Base-by-base conservation (phyloP, 2,329 filamentous ascomycete genomes). In the Cytospora paraplurivora region DNA sequence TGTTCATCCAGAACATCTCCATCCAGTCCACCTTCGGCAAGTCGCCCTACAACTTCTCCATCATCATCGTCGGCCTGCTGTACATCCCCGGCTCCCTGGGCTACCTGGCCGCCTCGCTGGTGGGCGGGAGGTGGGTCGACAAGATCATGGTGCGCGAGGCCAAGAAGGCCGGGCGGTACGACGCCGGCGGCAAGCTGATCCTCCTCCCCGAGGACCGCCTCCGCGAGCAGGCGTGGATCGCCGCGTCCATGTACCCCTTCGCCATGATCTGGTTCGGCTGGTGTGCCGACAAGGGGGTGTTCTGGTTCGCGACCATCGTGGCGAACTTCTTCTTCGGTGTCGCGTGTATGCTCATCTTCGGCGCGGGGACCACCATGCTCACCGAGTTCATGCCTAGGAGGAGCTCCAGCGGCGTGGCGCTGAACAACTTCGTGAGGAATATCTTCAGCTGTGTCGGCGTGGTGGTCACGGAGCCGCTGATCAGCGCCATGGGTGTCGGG, bases 401-500 rank as follows among this genome's bases (percentile, higher is more conserved):
- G 67, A 88, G 88, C 56, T 90, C 87, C 4, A 85, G 85, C 12
- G 91, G 90, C 1, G 89, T 94, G 3, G 92, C 91, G 0, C 79
- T 93, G 51, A 93, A 94, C 75, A 94, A 94, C 72, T 91, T 94
- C 70, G 81, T 91, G 58, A 80, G 91, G 55, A 95, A 94, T 69
- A 91, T 93, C 47, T 88, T 93, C 69, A 87, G 85, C 56, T 93
- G 89, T 66, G 81, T 91, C 1, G 91, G 89, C 11, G 83, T 84
- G 51, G 75, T 93, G 37, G 84, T 93, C 19, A 85, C 88, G 0
- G 83, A 88, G 66, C 91, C 91, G 0, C 80, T 92, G 62, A 89
- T 94, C 60, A 72, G 82, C 19, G 88, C 81, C 2, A 88, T 93
- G 66, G 89, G 91, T 2, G 85, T 88, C 67, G 91, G 91, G 1